Percentiles rank a stretch among this genome's conserved stretches.
Conservation (phyloP, 768 basidiomycete genomes). For the Tulasnella sp. region DNA sequence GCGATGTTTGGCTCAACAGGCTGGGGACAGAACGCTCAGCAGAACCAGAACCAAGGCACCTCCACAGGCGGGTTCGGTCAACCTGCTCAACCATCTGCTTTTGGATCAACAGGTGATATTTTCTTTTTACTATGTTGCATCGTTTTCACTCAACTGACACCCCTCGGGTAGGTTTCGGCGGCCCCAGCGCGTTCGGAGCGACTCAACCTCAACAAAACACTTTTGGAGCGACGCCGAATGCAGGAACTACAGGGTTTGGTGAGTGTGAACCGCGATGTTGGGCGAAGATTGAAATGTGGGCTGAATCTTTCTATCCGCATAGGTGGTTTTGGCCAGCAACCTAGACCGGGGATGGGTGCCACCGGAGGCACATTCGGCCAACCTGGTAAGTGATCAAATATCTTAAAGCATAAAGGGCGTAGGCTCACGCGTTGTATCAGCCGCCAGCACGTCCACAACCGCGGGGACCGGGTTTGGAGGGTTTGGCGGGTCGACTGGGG, state of each 20-base stretch:
- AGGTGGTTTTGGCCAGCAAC: slow-evolving; percentile 33
- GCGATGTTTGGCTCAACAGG: neutral
- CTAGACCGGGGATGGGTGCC: slow-evolving; percentile 62
- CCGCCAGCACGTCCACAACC: slow-evolving; percentile 15
- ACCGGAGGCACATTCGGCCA: slow-evolving; percentile 20
- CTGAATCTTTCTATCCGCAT: slow-evolving; percentile 3
- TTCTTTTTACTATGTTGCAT: neutral
- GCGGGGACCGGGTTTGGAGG: slow-evolving; percentile 38
- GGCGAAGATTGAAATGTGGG: slow-evolving; percentile 9
- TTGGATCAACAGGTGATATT: neutral
- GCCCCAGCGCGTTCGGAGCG: slow-evolving; percentile 49
- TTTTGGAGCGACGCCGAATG: slow-evolving; percentile 50
- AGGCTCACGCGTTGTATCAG: neutral
- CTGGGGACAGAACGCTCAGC: slow-evolving; percentile 30
- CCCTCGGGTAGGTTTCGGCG: slow-evolving; percentile 46
- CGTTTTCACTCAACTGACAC: neutral
- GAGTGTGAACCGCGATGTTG: neutral
- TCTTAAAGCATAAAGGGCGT: neutral
- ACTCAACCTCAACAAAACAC: slow-evolving; percentile 28
- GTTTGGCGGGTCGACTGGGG: slow-evolving; percentile 41
- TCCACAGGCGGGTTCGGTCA: slow-evolving; percentile 47
- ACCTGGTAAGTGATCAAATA: neutral
- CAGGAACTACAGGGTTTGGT: slow-evolving; percentile 17
- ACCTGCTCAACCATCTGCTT: slow-evolving; percentile 25
- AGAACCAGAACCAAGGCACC: slow-evolving; percentile 42